phyloP scores from a whole-genome alignment of 2,329 filamentous ascomycete genomes.

The Colletotrichum agaves region DNA sequence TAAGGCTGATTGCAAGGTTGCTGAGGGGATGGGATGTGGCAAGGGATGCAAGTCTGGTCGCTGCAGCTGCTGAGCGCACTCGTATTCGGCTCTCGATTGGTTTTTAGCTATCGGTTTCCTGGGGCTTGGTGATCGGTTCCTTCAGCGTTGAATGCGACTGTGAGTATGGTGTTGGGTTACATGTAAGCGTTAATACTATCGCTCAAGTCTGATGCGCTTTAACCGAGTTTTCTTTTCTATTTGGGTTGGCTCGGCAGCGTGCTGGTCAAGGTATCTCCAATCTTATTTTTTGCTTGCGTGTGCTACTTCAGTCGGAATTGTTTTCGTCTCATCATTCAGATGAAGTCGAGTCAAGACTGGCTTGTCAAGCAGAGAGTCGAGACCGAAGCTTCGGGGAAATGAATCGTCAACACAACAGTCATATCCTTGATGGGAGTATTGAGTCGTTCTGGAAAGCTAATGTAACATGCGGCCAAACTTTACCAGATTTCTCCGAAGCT shows the following conservation, averaged over 20 bases:
- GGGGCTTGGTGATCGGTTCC: background rate
- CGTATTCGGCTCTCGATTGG: background rate
- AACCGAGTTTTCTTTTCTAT: too few relatives aligned
- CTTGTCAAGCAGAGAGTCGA: background rate
- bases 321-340: background rate
- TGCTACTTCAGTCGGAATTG: background rate
- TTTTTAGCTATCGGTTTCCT: background rate
- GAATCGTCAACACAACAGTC: too few relatives aligned
- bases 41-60: slow-evolving; percentile 8
- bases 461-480: too few relatives aligned
- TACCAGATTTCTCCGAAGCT: too few relatives aligned
- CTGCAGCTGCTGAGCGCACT: background rate
- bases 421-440: too few relatives aligned
- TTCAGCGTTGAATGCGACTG: background rate
- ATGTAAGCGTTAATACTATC: background rate
- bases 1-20: background rate
- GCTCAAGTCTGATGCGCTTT: background rate
- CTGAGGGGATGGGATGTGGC: background rate
- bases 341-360: background rate
- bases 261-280: background rate
- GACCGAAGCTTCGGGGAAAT: too few relatives aligned
- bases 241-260: slow-evolving; percentile 1
- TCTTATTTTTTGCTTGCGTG: background rate
- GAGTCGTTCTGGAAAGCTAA: too few relatives aligned
- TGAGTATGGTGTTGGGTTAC: background rate